Evolutionary conservation across 192 early-diverging fungal genomes (phyloP).

Genomic region (Oehlia diaphana): DNA sequence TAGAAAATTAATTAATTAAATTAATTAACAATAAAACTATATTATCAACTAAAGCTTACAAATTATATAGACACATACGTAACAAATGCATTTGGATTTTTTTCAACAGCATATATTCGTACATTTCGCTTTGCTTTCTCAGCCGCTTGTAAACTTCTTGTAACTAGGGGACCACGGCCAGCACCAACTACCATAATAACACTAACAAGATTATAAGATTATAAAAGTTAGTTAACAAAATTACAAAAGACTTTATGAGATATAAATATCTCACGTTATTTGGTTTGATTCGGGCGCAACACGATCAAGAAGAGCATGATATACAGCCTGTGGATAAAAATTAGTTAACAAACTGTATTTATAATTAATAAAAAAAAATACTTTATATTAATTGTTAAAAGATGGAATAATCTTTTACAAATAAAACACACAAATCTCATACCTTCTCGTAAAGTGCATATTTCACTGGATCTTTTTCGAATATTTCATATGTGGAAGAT

Average conservation of each 20-base stretch:
- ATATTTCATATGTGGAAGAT: slow-evolving; percentile 91
- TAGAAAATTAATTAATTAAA: slow-evolving; percentile 19
- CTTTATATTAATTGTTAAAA: neutral
- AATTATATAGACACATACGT: slow-evolving; percentile 48
- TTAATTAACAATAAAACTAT: neutral
- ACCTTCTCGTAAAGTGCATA: slow-evolving; percentile 88
- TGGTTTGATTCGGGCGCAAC: slow-evolving; percentile 35
- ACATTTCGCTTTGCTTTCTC: slow-evolving; percentile 59
- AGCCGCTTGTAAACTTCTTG: slow-evolving; percentile 80
- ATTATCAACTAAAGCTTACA: neutral
- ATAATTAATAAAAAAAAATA: neutral
- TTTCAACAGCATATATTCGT: slow-evolving; percentile 86
- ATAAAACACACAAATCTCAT: slow-evolving; percentile 19
- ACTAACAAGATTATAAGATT: slow-evolving; percentile 37
- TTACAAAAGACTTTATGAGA: neutral
- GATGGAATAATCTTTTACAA: neutral
- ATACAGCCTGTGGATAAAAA: slow-evolving; percentile 45
- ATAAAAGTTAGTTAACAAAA: slow-evolving; percentile 19
- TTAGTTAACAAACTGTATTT: neutral
- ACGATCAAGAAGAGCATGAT: slow-evolving; percentile 58
- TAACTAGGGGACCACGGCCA: slow-evolving; percentile 93
- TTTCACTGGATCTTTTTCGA: slow-evolving; percentile 94
- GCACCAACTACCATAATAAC: slow-evolving; percentile 94
- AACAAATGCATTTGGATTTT: slow-evolving; percentile 94
- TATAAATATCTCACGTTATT: slow-evolving; percentile 21